Evolutionary conservation across 2,329 filamentous ascomycete genomes (phyloP), one percentile per base, ranked within the genome.

Genomic region (Aspergillus sp.): DNA sequence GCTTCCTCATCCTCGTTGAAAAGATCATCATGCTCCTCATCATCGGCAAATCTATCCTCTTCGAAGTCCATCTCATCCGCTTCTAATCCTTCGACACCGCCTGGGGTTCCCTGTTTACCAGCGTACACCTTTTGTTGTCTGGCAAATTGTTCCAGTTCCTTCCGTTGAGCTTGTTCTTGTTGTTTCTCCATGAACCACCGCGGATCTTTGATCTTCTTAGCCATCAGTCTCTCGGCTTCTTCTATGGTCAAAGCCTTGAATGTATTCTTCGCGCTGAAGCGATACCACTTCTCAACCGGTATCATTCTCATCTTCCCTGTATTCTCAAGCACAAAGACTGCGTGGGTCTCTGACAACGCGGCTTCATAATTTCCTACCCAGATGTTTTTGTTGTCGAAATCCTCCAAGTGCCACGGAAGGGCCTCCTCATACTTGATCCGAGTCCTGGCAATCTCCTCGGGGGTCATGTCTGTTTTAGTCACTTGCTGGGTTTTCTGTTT

Each of bases 281-380:
- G 90, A 79, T 99, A 99, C 89, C 91, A 97, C 72, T 97, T 97
- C 77, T 99, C 94, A 17, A 98, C 79, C 0, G 96, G 96, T 2
- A 97, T 84, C 87, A 98, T 91, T 60, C 89, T 88, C 73, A 96
- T 95, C 52, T 84, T 87, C 2, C 83, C 82, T 9, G 87, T 84
- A 39, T 87, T 85, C 36, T 92, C 89, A 47, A 91, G 84, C 41
- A 94, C 85, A 57, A 96, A 89, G 65, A 96, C 89, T 54, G 92
- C 91, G 55, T 91, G 88, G 1, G 81, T 83, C 69, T 94, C 89
- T 0, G 94, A 97, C 39, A 98, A 84, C 17, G 92, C 91, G 25
- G 90, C 90, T 69, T 98, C 91, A 69, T 98, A 97, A 59, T 89
- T 90, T 48, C 93, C 95, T 36, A 95, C 89, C 92, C 93, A 98